Conservation (phyloP, 257 asterid genomes). For the Solanum commersonii region DNA sequence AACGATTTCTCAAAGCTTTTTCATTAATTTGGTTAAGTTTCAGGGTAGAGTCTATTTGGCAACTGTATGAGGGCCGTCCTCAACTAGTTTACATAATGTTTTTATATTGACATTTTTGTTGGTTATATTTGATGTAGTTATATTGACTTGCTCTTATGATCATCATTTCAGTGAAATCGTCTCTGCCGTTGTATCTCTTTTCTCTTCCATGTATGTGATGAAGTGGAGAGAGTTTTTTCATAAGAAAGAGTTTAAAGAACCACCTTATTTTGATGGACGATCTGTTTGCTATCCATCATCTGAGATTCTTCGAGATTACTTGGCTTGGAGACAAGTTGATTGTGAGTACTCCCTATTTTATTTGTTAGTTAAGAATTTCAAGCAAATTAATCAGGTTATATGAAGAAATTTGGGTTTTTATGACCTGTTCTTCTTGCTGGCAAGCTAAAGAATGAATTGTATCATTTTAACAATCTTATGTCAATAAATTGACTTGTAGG, state of each 20-base stretch:
- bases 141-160: neutral
- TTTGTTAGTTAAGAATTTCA: too few species aligned
- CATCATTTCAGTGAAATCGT: conserved; percentile 48
- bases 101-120: neutral
- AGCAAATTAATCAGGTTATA: too few species aligned
- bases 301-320: too few species aligned
- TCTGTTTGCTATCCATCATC: too few species aligned
- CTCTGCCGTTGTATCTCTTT: conserved; percentile 61
- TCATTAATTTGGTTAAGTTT: neutral
- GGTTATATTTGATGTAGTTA: neutral
- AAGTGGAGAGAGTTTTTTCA: conserved; percentile 69
- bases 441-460: neutral
- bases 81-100: neutral
- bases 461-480: neutral
- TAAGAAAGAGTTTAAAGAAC: conserved; percentile 40
- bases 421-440: too few species aligned
- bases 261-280: conserved; percentile 75
- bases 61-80: neutral
- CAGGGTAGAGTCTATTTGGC: neutral
- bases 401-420: too few species aligned
- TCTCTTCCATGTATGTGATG: conserved; percentile 56
- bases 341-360: too few species aligned
- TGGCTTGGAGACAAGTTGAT: too few species aligned
- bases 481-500: conserved; percentile 34
- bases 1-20: neutral